These are phyloP conservation scores for Rubia yunnanensis DNA, from an alignment of 257 asterid species.

Conservation along the genomic window DNA sequence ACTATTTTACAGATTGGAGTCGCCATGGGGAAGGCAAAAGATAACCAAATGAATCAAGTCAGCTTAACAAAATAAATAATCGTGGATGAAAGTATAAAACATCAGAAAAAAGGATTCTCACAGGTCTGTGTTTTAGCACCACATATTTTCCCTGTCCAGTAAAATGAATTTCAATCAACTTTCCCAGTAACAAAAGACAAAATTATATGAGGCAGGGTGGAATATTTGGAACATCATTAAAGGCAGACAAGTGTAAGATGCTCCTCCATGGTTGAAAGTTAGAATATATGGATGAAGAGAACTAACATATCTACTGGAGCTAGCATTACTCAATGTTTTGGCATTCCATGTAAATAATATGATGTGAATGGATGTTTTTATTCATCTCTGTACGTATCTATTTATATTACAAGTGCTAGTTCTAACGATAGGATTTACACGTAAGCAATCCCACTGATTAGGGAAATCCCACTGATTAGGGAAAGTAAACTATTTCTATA, in stretches of 20 bases:
- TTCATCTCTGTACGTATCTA: no score
- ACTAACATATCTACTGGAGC: constrained; percentile 97
- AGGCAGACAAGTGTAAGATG: neutral
- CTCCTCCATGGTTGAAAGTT: neutral
- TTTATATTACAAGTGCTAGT: no score
- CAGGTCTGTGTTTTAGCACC: constrained; percentile 83
- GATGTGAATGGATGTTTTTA: no score
- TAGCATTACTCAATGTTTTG: constrained; percentile 68
- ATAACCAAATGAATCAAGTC: constrained; percentile 22
- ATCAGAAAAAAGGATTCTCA: constrained; percentile 33
- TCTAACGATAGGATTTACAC: no score
- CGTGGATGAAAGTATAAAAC: constrained; percentile 8
- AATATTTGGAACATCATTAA: neutral
- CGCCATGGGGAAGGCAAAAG: constrained; percentile 28
- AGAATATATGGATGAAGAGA: constrained; percentile 10
- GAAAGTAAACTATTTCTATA: no score
- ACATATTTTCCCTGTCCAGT: constrained; percentile 54
- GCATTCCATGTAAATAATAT: no score
- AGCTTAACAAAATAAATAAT: constrained; percentile 15
- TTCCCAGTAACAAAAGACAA: constrained; percentile 49
- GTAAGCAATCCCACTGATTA: no score
- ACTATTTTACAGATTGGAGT: constrained; percentile 39
- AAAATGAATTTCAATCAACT: constrained; percentile 71
- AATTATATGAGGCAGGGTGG: neutral
- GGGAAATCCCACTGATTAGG: no score